These are phyloP conservation scores for Botrytis paeoniae DNA, from an alignment of 2,329 filamentous ascomycete genomes.

Conservation along the genomic window DNA sequence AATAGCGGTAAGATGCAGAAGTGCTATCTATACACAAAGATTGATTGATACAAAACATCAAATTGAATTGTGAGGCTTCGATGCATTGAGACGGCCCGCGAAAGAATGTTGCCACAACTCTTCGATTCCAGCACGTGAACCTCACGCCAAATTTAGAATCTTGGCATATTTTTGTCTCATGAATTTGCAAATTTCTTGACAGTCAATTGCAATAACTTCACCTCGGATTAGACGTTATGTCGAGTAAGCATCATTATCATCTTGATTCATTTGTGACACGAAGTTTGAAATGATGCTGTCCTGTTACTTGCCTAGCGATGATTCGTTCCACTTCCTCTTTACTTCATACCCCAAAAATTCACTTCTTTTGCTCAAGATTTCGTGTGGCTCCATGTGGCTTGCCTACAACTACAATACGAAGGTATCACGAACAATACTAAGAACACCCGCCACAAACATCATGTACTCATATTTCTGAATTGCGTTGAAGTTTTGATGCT, in stretches of 20 bases:
- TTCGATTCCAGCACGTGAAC: not conserved
- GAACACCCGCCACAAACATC: conserved; percentile 2
- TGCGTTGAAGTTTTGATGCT: not conserved
- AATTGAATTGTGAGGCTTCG: not conserved
- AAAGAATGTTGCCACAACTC: not conserved
- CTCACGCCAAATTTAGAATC: not conserved
- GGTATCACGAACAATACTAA: conserved; percentile 19
- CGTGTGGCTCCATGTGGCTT: conserved; percentile 13
- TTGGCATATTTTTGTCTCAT: not conserved
- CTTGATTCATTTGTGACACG: not conserved
- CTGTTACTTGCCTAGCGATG: conserved; percentile 32
- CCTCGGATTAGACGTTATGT: not conserved
- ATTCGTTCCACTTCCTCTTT: conserved; percentile 44
- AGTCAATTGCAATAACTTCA: not conserved
- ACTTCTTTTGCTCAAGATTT: not conserved
- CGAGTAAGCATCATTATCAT: not conserved
- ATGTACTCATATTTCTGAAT: conserved; percentile 2
- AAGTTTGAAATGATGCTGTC: conserved; percentile 35
- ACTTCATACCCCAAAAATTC: conserved; percentile 8
- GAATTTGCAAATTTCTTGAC: not conserved
- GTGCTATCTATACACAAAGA: not conserved
- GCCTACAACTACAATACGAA: conserved; percentile 17
- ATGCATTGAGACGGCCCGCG: not conserved
- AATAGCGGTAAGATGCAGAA: not conserved
- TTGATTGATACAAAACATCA: conserved; percentile 6